These are phyloP conservation scores for Phytophthora megakarya DNA, from an alignment of 352 stramenopile species.

Conservation along the genomic window DNA sequence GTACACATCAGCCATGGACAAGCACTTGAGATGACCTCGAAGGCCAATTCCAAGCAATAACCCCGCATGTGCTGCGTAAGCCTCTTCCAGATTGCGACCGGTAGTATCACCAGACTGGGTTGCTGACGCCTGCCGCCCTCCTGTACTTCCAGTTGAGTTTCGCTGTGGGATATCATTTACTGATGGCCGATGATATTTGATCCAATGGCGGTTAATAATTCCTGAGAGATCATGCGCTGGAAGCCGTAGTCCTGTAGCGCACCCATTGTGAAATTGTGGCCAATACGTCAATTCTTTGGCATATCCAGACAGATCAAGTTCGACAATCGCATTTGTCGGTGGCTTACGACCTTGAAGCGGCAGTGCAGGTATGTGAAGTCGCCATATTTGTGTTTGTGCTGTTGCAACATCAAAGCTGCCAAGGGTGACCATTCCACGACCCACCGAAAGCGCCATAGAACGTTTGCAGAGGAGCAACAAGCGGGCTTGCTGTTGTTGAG, in stretches of 20 bases:
- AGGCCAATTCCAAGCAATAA: constrained; percentile 96
- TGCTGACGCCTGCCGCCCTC: constrained; percentile 21
- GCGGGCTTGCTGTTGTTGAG: constrained; percentile 92
- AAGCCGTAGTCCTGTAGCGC: constrained; percentile 94
- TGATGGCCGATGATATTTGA: constrained; percentile 96
- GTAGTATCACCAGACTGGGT: constrained; percentile 21
- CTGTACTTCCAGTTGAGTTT: constrained; percentile 11
- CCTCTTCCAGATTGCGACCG: constrained; percentile 69
- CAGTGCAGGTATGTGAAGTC: constrained; percentile 91
- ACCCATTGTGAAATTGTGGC: constrained; percentile 99
- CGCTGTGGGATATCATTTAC: constrained; percentile 32
- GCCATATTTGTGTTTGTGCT: constrained; percentile 80
- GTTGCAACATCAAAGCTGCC: constrained; percentile 83
- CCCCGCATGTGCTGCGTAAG: constrained; percentile 92
- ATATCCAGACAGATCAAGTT: constrained; percentile 91
- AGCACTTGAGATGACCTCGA: constrained; percentile 92
- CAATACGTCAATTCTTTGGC: constrained; percentile 94
- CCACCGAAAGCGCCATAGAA: constrained; percentile 92
- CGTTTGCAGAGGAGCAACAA: constrained; percentile 95
- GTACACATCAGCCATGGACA: constrained; percentile 98
- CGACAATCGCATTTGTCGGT: constrained; percentile 92
- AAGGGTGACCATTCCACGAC: constrained; percentile 97
- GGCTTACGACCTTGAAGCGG: constrained; percentile 94
- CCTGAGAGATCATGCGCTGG: constrained; percentile 62
- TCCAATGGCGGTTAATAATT: constrained; percentile 96